phyloP scores from a whole-genome alignment of 73 alveolate genomes.

The Paramecium bursaria region DNA sequence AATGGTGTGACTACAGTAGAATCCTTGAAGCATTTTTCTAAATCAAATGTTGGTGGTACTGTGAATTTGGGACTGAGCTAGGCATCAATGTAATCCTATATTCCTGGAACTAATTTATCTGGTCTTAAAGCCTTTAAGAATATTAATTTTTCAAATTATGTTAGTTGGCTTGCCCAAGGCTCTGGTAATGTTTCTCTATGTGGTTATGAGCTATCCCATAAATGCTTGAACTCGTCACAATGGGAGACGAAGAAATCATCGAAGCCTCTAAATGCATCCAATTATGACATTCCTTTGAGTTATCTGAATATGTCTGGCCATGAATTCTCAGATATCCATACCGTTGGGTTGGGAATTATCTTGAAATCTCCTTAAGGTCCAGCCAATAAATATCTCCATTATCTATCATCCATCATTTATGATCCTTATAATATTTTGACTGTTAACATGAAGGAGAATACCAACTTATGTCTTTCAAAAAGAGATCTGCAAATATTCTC shows the following conservation, averaged over 20 bases:
- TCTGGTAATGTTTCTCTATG: slow-evolving; percentile 94
- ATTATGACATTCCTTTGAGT: slow-evolving; percentile 88
- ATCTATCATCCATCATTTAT: slow-evolving; percentile 75
- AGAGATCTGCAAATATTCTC: slow-evolving; percentile 98
- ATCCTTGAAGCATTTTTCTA: slow-evolving; percentile 90
- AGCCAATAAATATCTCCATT: slow-evolving; percentile 90
- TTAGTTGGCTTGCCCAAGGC: slow-evolving; percentile 87
- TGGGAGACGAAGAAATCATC: slow-evolving; percentile 90
- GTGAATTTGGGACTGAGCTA: slow-evolving; percentile 94
- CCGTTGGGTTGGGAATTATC: slow-evolving; percentile 95
- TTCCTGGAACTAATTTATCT: slow-evolving; percentile 92
- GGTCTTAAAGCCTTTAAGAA: slow-evolving; percentile 94
- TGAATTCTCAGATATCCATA: slow-evolving; percentile 92
- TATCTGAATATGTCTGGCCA: slow-evolving; percentile 93
- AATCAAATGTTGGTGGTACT: slow-evolving; percentile 99
- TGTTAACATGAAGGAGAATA: slow-evolving; percentile 97
- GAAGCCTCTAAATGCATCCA: slow-evolving; percentile 91
- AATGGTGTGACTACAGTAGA: slow-evolving; percentile 90
- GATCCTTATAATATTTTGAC: slow-evolving; percentile 92
- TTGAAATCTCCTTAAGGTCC: slow-evolving; percentile 95
- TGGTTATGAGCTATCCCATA: slow-evolving; percentile 92
- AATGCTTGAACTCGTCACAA: slow-evolving; percentile 85
- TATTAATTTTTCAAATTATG: slow-evolving; percentile 92
- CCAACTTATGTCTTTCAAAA: slow-evolving; percentile 98
- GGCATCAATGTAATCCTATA: slow-evolving; percentile 87